These are phyloP conservation scores for Fraxinus ornus DNA, from an alignment of 305 asterid species.

Conservation along the genomic window DNA sequence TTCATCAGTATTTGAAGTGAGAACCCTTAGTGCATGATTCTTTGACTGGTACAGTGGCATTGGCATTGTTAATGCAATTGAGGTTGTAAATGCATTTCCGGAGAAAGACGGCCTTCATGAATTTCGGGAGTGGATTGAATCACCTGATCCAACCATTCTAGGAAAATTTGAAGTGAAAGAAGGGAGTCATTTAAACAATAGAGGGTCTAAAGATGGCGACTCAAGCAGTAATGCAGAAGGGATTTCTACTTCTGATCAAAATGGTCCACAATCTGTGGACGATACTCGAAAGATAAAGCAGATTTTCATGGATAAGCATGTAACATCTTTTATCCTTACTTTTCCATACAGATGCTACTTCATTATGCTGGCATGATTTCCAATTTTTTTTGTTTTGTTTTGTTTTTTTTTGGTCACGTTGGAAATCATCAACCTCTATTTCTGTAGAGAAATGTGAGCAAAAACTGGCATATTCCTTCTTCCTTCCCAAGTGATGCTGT, in stretches of 20 bases:
- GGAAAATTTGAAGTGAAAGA: slow-evolving; percentile 54
- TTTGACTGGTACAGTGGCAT: slow-evolving; percentile 61
- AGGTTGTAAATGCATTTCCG: slow-evolving; percentile 93
- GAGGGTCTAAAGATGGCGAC: slow-evolving; percentile 43
- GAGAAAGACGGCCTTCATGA: slow-evolving; percentile 77
- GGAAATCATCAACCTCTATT: background rate
- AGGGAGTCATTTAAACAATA: slow-evolving; percentile 44
- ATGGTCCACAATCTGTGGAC: slow-evolving; percentile 35
- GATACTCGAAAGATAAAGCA: slow-evolving; percentile 47
- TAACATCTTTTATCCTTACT: slow-evolving; percentile 28
- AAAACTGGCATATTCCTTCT: slow-evolving; percentile 91
- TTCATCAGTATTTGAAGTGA: background rate
- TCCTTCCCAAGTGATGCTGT: slow-evolving; percentile 91
- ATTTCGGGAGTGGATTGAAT: slow-evolving; percentile 96
- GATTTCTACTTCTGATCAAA: slow-evolving; percentile 24
- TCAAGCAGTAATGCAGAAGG: slow-evolving; percentile 36
- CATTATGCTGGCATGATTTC: slow-evolving; percentile 11
- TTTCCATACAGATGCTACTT: background rate
- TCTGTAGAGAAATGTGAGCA: slow-evolving; percentile 91
- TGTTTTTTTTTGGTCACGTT: slow-evolving; percentile 4
- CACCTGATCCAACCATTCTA: slow-evolving; percentile 88
- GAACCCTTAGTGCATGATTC: slow-evolving; percentile 14
- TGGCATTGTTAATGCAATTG: slow-evolving; percentile 95
- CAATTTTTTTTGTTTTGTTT: background rate
- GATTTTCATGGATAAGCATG: slow-evolving; percentile 88